Percentiles rank a stretch among this genome's conserved stretches.
phyloP scores from a whole-genome alignment of 441 rosid genomes.

The Corymbia citriodora region DNA sequence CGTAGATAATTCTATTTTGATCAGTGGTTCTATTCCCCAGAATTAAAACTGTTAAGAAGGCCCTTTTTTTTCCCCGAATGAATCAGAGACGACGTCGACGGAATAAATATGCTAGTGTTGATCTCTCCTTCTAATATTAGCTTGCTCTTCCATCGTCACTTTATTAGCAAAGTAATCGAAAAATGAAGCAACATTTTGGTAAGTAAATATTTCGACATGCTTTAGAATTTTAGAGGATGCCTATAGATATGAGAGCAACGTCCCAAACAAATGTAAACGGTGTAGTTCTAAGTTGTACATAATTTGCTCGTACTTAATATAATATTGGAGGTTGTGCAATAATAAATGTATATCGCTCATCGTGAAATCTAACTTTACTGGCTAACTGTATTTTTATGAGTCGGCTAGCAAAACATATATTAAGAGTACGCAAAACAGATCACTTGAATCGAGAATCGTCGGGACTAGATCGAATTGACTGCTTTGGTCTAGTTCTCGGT shows the following conservation, averaged over 20 bases:
- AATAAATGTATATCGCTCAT: accelerated
- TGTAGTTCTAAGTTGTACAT: not conserved
- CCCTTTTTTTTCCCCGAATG: not conserved
- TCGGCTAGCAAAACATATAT: not conserved
- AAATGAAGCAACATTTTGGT: not conserved
- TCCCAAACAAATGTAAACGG: not conserved
- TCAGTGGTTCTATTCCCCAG: not conserved
- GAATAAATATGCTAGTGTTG: not conserved
- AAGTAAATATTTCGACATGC: not conserved
- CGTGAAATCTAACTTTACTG: not conserved
- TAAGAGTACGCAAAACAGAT: too few relatives aligned
- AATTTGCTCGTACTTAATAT: not conserved
- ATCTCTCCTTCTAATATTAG: not conserved
- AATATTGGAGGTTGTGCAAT: not conserved
- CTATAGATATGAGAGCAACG: not conserved
- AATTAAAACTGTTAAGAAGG: too few relatives aligned
- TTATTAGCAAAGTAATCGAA: not conserved
- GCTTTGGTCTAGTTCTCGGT: too few relatives aligned
- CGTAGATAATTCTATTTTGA: not conserved
- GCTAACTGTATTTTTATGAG: not conserved
- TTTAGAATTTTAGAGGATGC: not conserved
- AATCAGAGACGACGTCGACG: not conserved
- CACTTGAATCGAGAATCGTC: too few relatives aligned
- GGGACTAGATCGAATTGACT: too few relatives aligned
- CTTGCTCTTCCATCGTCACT: not conserved